These are phyloP conservation scores for Trichoderma simmonsii DNA, from an alignment of 2,329 filamentous ascomycete genomes.

Conservation along the genomic window DNA sequence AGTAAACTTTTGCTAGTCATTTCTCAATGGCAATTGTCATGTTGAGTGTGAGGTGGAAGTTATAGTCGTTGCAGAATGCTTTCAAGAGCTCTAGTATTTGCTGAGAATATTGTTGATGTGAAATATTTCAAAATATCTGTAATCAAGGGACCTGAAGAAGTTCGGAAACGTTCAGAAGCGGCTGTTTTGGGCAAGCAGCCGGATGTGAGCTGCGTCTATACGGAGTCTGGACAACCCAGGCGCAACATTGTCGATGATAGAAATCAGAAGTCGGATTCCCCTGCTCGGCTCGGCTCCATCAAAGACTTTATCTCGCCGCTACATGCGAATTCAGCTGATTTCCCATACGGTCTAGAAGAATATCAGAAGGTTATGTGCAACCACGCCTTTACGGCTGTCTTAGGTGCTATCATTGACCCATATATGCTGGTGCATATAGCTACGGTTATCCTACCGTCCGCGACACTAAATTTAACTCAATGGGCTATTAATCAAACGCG, in stretches of 20 bases:
- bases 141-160: too few species aligned
- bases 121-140: not conserved
- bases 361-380: not conserved
- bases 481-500: not conserved
- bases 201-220: not conserved
- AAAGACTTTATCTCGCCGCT: not conserved
- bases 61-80: not conserved
- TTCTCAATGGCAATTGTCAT: not conserved
- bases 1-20: not conserved
- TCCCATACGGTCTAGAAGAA: not conserved
- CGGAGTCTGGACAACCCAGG: not conserved
- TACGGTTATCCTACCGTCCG: not conserved
- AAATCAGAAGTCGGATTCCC: not conserved
- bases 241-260: not conserved
- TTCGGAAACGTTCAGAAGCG: not conserved
- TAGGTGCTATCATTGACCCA: not conserved
- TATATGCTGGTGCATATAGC: not conserved
- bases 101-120: not conserved
- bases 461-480: not conserved
- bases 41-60: not conserved
- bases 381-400: not conserved
- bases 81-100: not conserved
- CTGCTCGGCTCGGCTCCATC: not conserved
- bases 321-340: not conserved
- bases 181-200: not conserved